phyloP scores from a whole-genome alignment of 441 rosid genomes.

The Croton laevigatus region DNA sequence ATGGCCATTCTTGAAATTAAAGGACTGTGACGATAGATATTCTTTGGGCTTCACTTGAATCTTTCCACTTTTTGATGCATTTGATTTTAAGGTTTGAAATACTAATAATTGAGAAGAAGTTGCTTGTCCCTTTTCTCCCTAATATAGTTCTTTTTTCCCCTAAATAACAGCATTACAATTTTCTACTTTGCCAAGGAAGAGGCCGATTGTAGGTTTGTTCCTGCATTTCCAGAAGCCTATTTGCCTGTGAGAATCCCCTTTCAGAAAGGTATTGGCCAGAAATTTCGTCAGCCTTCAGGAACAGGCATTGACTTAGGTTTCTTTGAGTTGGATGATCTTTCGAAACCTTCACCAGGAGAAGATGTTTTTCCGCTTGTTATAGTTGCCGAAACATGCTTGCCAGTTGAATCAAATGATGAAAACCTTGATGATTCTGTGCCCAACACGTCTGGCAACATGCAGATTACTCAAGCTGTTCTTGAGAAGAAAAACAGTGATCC shows the following conservation, averaged over 20 bases:
- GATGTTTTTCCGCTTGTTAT: constrained; percentile 91
- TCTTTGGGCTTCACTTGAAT: neutral
- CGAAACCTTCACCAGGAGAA: constrained; percentile 69
- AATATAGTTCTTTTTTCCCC: constrained; percentile 6
- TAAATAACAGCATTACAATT: constrained; percentile 62
- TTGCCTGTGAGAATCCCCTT: constrained; percentile 60
- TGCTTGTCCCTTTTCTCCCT: neutral
- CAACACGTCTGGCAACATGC: constrained; percentile 54
- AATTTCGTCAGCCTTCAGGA: constrained; percentile 73
- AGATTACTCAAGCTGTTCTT: constrained; percentile 78
- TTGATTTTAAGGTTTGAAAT: neutral
- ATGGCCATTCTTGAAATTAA: constrained; percentile 2
- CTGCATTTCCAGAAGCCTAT: constrained; percentile 65
- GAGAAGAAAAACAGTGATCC: constrained; percentile 59
- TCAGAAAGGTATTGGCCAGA: constrained; percentile 71
- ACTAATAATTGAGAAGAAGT: neutral
- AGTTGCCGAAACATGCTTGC: constrained; percentile 60
- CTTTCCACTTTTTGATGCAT: neutral
- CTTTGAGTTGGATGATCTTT: constrained; percentile 74
- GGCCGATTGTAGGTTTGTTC: constrained; percentile 62
- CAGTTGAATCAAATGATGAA: constrained; percentile 30
- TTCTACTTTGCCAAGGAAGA: constrained; percentile 87
- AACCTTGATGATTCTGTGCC: constrained; percentile 29
- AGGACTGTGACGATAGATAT: neutral
- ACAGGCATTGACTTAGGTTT: constrained; percentile 84